Percentiles rank a stretch among this genome's conserved stretches.
These are phyloP conservation scores for Amanita subjunquillea DNA, from an alignment of 768 basidiomycete species.

Conservation along the genomic window DNA sequence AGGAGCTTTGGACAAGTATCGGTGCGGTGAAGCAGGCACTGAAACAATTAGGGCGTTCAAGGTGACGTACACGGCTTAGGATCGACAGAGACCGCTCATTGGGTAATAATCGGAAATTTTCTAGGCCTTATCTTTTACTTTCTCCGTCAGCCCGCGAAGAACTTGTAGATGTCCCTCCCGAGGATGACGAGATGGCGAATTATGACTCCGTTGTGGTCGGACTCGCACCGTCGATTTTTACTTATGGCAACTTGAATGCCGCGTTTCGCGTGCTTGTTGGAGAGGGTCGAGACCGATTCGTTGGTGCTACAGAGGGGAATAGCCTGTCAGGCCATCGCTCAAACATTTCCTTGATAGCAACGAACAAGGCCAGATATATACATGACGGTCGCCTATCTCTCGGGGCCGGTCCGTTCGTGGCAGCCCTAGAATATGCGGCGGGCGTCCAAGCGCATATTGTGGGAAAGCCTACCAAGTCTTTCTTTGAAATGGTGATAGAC, in stretches of 20 bases:
- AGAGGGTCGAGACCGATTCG: constrained; percentile 16
- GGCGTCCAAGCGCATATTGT: constrained; percentile 40
- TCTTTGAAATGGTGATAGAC: constrained; percentile 48
- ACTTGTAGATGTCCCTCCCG: constrained; percentile 12
- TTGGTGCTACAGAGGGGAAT: not conserved
- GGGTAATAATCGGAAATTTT: not conserved
- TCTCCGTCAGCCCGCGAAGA: constrained; percentile 38
- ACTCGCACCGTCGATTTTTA: constrained; percentile 38
- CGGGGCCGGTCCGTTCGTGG: constrained; percentile 64
- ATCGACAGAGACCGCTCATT: not conserved
- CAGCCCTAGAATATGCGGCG: constrained; percentile 47
- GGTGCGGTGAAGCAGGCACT: constrained; percentile 44
- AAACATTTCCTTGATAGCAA: constrained; percentile 49
- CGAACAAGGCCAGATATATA: constrained; percentile 48
- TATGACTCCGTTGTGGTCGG: constrained; percentile 61
- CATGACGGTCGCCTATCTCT: constrained; percentile 44
- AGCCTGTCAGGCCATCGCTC: constrained; percentile 9
- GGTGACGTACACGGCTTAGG: constrained; percentile 12
- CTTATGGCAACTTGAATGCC: constrained; percentile 46
- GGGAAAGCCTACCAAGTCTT: constrained; percentile 51
- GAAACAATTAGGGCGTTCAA: constrained; percentile 26
- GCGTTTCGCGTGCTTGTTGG: constrained; percentile 56
- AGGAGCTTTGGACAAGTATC: constrained; percentile 56
- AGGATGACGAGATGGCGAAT: constrained; percentile 8
- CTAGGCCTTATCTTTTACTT: constrained; percentile 47